Conservation (phyloP, 2,329 filamentous ascomycete genomes). For the Leptosphaerulina australis region DNA sequence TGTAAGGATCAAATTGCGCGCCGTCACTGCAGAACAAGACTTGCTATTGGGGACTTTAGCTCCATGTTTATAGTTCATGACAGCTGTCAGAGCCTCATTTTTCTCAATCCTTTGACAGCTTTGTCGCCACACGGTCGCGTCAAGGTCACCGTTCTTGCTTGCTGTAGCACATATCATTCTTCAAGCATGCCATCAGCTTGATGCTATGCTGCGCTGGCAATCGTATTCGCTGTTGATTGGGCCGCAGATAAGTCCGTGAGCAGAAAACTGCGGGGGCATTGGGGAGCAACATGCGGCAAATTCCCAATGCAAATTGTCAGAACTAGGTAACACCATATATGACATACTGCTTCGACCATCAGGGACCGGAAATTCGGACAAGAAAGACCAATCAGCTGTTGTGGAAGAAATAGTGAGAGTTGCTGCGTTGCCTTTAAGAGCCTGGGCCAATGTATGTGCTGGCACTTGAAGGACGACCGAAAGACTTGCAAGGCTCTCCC, state of each 20-base stretch:
- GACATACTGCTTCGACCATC: constrained; percentile 35
- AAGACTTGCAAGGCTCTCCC: constrained; percentile 33
- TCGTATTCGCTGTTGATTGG: constrained; percentile 36
- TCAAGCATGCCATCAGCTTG: constrained; percentile 28
- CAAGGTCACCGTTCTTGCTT: constrained; percentile 28
- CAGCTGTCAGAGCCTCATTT: constrained; percentile 34
- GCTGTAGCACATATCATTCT: constrained; percentile 30
- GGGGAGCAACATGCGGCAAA: constrained; percentile 29
- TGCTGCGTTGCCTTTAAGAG: constrained; percentile 31
- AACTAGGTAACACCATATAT: constrained; percentile 38
- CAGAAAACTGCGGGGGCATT: constrained; percentile 34
- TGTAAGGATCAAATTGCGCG: constrained; percentile 28
- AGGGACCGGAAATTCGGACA: constrained; percentile 29
- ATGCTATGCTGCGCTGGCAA: constrained; percentile 43
- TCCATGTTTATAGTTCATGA: constrained; percentile 42
- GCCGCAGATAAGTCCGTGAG: constrained; percentile 31
- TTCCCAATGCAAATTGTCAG: constrained; percentile 32
- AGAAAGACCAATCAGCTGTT: constrained; percentile 34
- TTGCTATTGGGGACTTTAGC: constrained; percentile 27
- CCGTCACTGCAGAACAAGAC: constrained; percentile 30
- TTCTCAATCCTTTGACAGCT: constrained; percentile 27
- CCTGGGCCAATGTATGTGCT: constrained; percentile 41
- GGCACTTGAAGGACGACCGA: constrained; percentile 36
- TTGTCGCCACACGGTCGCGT: constrained; percentile 34
- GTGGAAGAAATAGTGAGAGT: constrained; percentile 21